Conservation (phyloP, 1,139 yeast species). For the Diutina siamensis region DNA sequence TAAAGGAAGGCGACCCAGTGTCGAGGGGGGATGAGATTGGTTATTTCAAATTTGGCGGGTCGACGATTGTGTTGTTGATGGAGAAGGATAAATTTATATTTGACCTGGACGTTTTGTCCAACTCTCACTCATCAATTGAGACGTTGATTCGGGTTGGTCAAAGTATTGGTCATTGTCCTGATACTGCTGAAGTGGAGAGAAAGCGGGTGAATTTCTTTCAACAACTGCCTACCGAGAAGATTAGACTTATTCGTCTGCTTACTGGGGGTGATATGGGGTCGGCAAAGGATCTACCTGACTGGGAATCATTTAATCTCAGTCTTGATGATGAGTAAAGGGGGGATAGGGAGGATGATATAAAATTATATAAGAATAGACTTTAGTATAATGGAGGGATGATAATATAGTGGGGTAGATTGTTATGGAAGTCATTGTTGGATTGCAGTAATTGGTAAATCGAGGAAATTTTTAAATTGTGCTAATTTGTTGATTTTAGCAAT, state of each 20-base stretch:
- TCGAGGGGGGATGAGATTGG: slow-evolving; percentile 78
- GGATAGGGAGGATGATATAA: too few relatives aligned
- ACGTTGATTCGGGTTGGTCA: slow-evolving; percentile 84
- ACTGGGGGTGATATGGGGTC: slow-evolving; percentile 40
- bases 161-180: slow-evolving; percentile 72
- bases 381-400: too few relatives aligned
- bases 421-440: too few relatives aligned
- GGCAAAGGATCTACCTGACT: slow-evolving; percentile 3
- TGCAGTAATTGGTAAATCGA: too few relatives aligned
- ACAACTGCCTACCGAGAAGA: slow-evolving; percentile 37
- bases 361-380: too few relatives aligned
- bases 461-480: too few relatives aligned
- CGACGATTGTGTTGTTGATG: slow-evolving; percentile 59
- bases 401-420: too few relatives aligned
- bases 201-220: slow-evolving; percentile 33
- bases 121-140: slow-evolving; percentile 62
- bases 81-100: slow-evolving; percentile 30
- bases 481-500: too few relatives aligned
- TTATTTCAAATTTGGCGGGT: slow-evolving; percentile 92
- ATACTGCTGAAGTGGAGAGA: slow-evolving; percentile 37
- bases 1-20: slow-evolving; percentile 46
- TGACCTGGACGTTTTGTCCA: slow-evolving; percentile 63
- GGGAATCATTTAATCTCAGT: slow-evolving; percentile 1
- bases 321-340: background rate
- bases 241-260: slow-evolving; percentile 46